Evolutionary conservation across 768 basidiomycete species (phyloP).

Genomic region (Mycena venus): DNA sequence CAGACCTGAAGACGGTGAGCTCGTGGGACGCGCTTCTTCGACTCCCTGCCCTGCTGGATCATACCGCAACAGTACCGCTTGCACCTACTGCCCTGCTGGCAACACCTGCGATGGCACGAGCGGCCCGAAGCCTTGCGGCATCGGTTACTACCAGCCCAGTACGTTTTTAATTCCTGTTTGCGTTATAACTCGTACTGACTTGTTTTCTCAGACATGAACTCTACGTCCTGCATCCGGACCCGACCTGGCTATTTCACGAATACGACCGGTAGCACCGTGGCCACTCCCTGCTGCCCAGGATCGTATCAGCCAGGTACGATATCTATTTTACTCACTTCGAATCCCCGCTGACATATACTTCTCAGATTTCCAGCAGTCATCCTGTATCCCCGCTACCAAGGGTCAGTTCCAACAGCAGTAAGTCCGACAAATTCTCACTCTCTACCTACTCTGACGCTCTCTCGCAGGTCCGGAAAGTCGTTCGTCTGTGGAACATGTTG

Average conservation of each 20-base stretch:
- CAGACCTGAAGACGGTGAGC: conserved; percentile 1
- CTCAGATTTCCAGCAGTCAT: background rate
- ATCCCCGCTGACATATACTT: background rate
- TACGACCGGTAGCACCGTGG: background rate
- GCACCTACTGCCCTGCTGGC: background rate
- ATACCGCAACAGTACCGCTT: background rate
- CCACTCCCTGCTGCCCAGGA: background rate
- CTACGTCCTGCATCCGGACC: background rate
- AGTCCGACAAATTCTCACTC: background rate
- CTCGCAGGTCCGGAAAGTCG: background rate
- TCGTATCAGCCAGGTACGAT: conserved; percentile 18
- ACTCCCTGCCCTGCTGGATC: background rate
- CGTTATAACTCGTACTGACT: background rate
- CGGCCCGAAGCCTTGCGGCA: background rate
- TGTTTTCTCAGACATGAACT: background rate
- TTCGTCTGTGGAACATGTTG: conserved; percentile 19
- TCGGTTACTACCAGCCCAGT: conserved; percentile 24
- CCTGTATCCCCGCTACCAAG: conserved; percentile 11
- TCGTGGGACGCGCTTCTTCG: background rate
- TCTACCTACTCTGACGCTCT: background rate
- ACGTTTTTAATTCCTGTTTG: background rate
- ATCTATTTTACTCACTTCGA: background rate
- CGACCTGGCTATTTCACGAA: background rate
- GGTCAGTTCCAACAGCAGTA: conserved; percentile 15
- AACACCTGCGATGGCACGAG: background rate